Base-by-base conservation (phyloP, 306 rosid genomes). In the Arachis stenosperma region DNA sequence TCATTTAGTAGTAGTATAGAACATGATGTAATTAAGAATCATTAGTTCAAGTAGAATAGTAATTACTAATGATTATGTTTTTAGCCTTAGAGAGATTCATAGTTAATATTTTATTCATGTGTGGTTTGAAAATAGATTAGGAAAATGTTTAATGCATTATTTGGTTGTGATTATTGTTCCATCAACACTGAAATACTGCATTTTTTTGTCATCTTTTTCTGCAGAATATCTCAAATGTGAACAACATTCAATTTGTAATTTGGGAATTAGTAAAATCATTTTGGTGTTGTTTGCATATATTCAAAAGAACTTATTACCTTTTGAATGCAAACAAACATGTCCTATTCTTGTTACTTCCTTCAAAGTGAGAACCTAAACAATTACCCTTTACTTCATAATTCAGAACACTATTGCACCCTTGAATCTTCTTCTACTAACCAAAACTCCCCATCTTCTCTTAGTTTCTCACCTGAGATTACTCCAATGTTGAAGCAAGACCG, bases 401-500 rank as follows among this genome's bases (percentile, higher is more conserved):
- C 63, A 12, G 86, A 76, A 2, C 90, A 54, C 63, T 83, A 81
- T 67, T 77, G 73, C 86, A 82, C 85, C 70, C 84, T 81, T 48
- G 98, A 90, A 43, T 86, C 92, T 55, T 85, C 86, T 4, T 81
- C 72, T 53, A 76, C 79, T 30, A 86, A 81, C 77, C 81, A 73
- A 55, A 82, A 79, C 75, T 82, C 98, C 71, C 71, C 87, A 63
- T 83, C 92, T 66, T 51, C 84, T 65, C 67, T 67, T 67, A 84
- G 87, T 73, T 81, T 84, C 76, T 79, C 92, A 60, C 79, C 88
- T 27, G 58, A 80, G 66, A 84, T 83, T 61, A 89, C 89, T 73
- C 90, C 92, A 43, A 60, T 74, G 43, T 88, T 96, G 5, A 91
- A 84, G 67, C 87, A 70, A 52, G 88, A 84, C 62, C 59, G 84